Conservation (phyloP, 345 rosid species). For the Eutrema heterophyllum region DNA sequence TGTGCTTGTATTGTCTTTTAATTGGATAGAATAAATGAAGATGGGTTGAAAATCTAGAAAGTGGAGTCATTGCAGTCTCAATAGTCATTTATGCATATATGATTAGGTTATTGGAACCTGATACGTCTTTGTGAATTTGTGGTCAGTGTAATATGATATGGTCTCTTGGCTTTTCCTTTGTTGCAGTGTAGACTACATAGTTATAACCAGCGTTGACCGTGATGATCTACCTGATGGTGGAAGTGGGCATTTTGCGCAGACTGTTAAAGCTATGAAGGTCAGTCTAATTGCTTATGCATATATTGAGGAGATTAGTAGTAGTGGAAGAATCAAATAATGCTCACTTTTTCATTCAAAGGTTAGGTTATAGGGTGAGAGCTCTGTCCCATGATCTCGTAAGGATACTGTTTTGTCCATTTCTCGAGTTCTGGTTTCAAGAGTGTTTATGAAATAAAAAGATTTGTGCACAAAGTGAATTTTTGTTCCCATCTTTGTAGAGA, state of each 20-base stretch:
- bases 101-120: background rate
- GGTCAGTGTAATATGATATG: background rate
- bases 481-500: conserved; percentile 42
- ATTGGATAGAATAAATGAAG: background rate
- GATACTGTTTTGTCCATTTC: background rate
- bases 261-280: conserved; percentile 92
- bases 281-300: conserved; percentile 5
- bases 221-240: conserved; percentile 98
- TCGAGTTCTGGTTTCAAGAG: background rate
- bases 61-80: background rate
- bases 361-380: background rate
- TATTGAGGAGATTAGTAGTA: background rate
- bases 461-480: background rate
- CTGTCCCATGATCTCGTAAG: background rate
- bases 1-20: background rate
- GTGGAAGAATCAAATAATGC: background rate
- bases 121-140: background rate
- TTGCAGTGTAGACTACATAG: conserved; percentile 92
- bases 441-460: background rate
- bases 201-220: conserved; percentile 95
- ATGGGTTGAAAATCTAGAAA: background rate
- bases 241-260: conserved; percentile 94
- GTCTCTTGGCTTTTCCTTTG: conserved; percentile 7
- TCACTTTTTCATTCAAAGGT: background rate
- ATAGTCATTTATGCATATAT: background rate